These are phyloP conservation scores for Calocybe indica DNA, from an alignment of 768 basidiomycete genomes.

Conservation along the genomic window DNA sequence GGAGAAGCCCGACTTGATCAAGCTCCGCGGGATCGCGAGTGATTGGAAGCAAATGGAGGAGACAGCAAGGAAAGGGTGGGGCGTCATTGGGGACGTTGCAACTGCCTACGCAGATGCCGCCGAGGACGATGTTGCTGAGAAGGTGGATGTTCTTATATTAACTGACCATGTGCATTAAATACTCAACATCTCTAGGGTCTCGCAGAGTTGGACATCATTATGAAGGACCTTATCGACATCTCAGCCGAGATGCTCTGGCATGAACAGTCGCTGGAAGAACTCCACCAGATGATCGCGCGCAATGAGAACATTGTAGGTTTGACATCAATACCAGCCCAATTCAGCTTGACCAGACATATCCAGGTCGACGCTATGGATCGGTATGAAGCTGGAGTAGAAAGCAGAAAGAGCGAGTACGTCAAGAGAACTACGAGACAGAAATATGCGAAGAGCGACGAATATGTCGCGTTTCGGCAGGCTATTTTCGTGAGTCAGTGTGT, in stretches of 20 bases:
- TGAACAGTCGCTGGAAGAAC: slow-evolving; percentile 41
- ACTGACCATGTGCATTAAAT: neutral
- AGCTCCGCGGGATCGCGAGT: slow-evolving; percentile 47
- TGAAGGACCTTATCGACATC: slow-evolving; percentile 67
- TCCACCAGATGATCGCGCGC: slow-evolving; percentile 50
- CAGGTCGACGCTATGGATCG: slow-evolving; percentile 46
- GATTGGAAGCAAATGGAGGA: slow-evolving; percentile 59
- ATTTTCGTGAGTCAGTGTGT: slow-evolving; percentile 46
- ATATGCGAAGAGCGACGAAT: slow-evolving; percentile 59
- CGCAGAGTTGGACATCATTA: slow-evolving; percentile 54
- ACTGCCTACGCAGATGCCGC: slow-evolving; percentile 56
- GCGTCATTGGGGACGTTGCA: slow-evolving; percentile 46
- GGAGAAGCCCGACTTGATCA: slow-evolving; percentile 41
- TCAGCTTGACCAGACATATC: slow-evolving; percentile 1
- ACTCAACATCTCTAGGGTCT: slow-evolving; percentile 35
- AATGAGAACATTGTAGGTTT: slow-evolving; percentile 57
- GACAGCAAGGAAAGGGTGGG: slow-evolving; percentile 40
- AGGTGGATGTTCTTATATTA: slow-evolving; percentile 30
- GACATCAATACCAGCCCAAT: neutral
- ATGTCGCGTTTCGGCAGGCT: slow-evolving; percentile 53
- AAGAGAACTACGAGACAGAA: slow-evolving; percentile 71
- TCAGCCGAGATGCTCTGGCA: slow-evolving; percentile 56
- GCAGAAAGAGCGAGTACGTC: slow-evolving; percentile 39
- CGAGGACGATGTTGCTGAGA: slow-evolving; percentile 43
- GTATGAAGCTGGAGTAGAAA: slow-evolving; percentile 45